These are phyloP conservation scores for Aureoboletus auriporus DNA, from an alignment of 768 basidiomycete species.

Conservation along the genomic window DNA sequence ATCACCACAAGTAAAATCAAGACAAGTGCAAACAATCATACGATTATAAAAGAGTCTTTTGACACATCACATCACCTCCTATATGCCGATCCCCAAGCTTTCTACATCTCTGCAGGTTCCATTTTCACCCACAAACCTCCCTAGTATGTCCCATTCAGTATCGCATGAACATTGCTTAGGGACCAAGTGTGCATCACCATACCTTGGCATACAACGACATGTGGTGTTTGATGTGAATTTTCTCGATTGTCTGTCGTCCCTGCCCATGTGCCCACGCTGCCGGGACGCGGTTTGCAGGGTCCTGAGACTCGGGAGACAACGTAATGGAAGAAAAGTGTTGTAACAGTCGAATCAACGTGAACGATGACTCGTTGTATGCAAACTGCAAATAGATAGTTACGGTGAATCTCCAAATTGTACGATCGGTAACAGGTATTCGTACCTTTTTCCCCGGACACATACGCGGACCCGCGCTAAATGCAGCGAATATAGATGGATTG, in stretches of 20 bases:
- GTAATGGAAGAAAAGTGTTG: conserved; percentile 24
- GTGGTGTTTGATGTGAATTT: conserved; percentile 24
- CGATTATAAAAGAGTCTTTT: too few species aligned
- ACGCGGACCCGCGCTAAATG: conserved; percentile 39
- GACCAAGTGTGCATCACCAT: conserved; percentile 4
- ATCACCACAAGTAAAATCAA: too few species aligned
- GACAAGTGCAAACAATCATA: too few species aligned
- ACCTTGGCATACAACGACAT: conserved; percentile 36
- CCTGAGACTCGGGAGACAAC: conserved; percentile 25
- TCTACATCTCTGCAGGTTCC: conserved; percentile 25
- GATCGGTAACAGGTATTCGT: background rate
- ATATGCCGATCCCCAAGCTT: too few species aligned
- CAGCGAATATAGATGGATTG: conserved; percentile 40
- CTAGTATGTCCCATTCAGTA: conserved; percentile 17
- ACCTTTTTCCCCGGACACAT: conserved; percentile 38
- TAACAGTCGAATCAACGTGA: conserved; percentile 28
- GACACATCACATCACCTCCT: too few species aligned
- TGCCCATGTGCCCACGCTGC: conserved; percentile 20
- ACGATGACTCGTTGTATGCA: conserved; percentile 32
- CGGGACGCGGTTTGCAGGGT: conserved; percentile 24
- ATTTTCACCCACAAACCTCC: conserved; percentile 47
- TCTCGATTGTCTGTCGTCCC: conserved; percentile 26
- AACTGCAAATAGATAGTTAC: conserved; percentile 21
- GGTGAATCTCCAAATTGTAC: background rate
- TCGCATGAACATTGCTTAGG: too few species aligned